These are phyloP conservation scores for Chalaropsis ovoidea DNA, from an alignment of 2,329 filamentous ascomycete species.

Conservation along the genomic window DNA sequence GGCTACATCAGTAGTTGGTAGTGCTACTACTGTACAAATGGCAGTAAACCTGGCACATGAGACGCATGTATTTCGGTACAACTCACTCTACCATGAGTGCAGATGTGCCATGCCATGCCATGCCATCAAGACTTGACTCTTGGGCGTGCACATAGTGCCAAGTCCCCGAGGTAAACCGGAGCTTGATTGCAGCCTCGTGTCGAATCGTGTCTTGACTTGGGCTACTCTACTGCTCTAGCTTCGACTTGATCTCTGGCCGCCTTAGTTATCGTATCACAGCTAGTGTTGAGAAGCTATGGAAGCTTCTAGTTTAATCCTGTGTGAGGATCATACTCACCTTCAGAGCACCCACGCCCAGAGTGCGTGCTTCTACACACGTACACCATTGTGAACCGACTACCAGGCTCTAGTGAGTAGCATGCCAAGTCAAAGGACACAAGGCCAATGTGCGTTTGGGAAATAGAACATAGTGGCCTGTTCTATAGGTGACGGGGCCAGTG, in stretches of 20 bases:
- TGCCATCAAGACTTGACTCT: too few species aligned
- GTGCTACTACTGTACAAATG: not conserved
- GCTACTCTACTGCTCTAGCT: not conserved
- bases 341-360: not conserved
- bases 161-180: not conserved
- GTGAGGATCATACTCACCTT: not conserved
- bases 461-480: not conserved
- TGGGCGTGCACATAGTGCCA: not conserved
- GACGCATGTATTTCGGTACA: not conserved
- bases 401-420: not conserved
- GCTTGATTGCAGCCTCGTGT: not conserved
- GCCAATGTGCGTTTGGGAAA: not conserved
- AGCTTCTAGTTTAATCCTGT: not conserved
- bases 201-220: not conserved
- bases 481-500: not conserved
- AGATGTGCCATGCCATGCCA: not conserved
- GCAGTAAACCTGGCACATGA: not conserved
- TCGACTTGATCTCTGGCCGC: not conserved
- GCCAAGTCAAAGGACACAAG: not conserved
- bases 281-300: not conserved
- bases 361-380: too few species aligned
- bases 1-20: not conserved
- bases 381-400: too few species aligned
- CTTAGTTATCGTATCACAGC: not conserved
- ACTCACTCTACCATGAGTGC: not conserved